Evolutionary conservation across 495 filamentous ascomycete genomes (phyloP), one percentile per base, ranked within the genome.

Genomic region (Evansstolkia leycettana): DNA sequence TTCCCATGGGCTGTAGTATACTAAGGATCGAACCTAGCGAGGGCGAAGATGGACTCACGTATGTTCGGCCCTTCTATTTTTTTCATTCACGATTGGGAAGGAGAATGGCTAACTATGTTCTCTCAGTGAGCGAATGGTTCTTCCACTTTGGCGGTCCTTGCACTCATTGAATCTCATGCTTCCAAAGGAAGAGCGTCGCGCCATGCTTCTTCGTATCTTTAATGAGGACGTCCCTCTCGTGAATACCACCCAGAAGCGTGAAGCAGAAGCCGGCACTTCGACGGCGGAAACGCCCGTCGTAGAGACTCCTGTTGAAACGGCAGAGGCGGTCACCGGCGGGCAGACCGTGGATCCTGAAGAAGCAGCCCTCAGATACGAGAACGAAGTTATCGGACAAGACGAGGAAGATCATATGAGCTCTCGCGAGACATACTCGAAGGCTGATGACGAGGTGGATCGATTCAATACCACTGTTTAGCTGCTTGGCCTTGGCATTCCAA

Each of bases 101-200:
- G 4, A 7, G 26, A 11, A 16, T 28, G 34, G 12, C 34, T 20
- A 14, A 18, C 20, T 12, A 31, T 38, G 33, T 46, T 57, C 35
- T 57, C 35, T 14, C 25, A 74, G 67, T 33, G 87, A 94, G 53
- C 66, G 70, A 10, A 85, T 94, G 72, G 78, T 87, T 2, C 65
- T 98, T 29, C 89, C 90, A 6, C 62, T 98, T 15, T 98, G 90
- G 90, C 78, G 86, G 52, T 86, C 82, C 37, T 62, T 90, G 43
- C 74, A 84, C 40, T 82, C 76, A 2, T 60, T 94, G 34, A 98
- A 96, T 55, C 72, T 98, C 27, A 98, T 98, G 90, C 63, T 95
- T 44, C 86, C 86, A 33, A 98, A 96, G 62, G 90, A 98, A 50
- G 90, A 98, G 31, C 75, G 90, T 19, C 80, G 74, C 23, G 90